Base-by-base conservation (phyloP, 192 early-diverging fungal species). In the Rhizophagus sp. region DNA sequence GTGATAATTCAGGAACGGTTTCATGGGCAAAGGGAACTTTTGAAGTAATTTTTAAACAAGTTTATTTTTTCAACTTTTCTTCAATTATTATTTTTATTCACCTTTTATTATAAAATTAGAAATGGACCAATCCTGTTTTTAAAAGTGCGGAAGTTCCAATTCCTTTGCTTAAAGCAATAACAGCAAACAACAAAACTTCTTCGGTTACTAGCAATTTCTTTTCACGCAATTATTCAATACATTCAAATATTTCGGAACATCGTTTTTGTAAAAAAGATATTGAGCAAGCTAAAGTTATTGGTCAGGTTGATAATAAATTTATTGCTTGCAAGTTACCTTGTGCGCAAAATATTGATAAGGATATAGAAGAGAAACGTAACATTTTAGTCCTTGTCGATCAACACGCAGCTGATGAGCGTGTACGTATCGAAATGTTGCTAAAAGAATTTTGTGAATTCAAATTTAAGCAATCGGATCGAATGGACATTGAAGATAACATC, bases 341-440 rank as follows among this genome's bases (percentile, higher is more conserved):
- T 41, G 7, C 7, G 10, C 72, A 49, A 19, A 9, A 47, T 10
- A 52, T 57, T 8, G 79, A 27, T 5, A 22, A 13, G 41, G 34
- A 11, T 24, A 27, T 9, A 49, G 27, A 27, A 3, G 57, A 69
- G 10, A 17, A 22, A 12, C 24, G 76, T 30, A 5, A 64, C 3
- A 68, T 72, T 33, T 41, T 95, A 3, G 82, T 93, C 2, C 76
- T 93, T 39, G 83, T 94, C 25, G 94, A 95, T 76, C 94, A 95
- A 81, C 94, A 95, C 85, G 94, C 94, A 25, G 91, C 92, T 1
- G 92, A 95, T 82, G 94, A 95, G 80, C 87, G 94, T 8, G 86
- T 94, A 19, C 81, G 87, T 12, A 80, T 95, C 24, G 94, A 95
- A 81, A 81, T 70, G 33, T 70, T 94, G 52, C 74, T 90, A 77